Conservation (phyloP, 805 yeast species). For the Saccharomycopsis vini region DNA sequence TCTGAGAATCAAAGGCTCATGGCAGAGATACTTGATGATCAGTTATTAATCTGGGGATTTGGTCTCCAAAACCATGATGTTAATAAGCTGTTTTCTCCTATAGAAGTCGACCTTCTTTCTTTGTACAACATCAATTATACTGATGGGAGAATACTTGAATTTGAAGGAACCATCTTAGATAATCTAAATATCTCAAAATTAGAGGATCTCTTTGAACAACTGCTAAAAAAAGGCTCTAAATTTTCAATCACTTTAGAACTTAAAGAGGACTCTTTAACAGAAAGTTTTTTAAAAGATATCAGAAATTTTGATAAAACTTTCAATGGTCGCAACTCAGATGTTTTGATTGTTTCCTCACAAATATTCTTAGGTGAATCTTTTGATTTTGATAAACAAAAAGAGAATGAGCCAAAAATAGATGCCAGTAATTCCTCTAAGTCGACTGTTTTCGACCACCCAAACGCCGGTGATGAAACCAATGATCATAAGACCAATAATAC, state of each 20-base stretch:
- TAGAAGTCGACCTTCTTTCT: not conserved
- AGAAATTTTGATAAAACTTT: not conserved
- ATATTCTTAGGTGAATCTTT: not conserved
- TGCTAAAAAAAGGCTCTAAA: not conserved
- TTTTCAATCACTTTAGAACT: not conserved
- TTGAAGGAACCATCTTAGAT: not conserved
- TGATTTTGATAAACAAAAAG: too few species aligned
- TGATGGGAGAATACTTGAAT: not conserved
- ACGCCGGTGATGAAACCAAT: too few species aligned
- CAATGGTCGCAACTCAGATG: not conserved
- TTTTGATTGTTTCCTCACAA: not conserved
- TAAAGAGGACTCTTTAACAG: not conserved
- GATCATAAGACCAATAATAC: too few species aligned
- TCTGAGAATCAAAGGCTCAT: not conserved
- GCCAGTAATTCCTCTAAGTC: too few species aligned
- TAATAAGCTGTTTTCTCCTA: not conserved
- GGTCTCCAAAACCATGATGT: too few species aligned
- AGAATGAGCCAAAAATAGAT: too few species aligned
- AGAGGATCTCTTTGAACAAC: not conserved
- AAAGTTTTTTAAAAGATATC: not conserved
- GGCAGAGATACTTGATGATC: not conserved
- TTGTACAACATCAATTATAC: not conserved
- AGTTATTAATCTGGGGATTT: slow-evolving; percentile 2
- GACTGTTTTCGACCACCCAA: too few species aligned
- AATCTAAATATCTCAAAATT: not conserved